A percentile compares a stretch with the other conserved stretches of the same genome.
Evolutionary conservation across 192 early-diverging fungal genomes (phyloP).

Genomic region (Funneliformis mosseae): DNA sequence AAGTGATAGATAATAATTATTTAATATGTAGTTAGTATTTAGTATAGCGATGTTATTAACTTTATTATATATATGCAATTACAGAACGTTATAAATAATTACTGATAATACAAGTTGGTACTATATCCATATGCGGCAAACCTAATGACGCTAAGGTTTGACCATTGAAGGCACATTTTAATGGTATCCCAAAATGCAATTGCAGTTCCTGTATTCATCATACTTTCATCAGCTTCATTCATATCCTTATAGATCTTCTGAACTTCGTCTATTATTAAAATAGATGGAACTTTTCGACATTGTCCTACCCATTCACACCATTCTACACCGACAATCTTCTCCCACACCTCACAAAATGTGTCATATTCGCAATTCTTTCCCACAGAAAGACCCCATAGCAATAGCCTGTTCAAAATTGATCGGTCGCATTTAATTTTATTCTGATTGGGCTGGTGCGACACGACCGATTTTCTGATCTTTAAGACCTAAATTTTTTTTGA

Average conservation of each 20-base stretch:
- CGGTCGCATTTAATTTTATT: no score
- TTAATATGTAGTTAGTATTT: no score
- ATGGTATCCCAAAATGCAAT: constrained; percentile 22
- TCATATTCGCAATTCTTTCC: background rate
- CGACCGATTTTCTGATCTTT: no score
- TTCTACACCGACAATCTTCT: background rate
- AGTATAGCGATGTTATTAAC: no score
- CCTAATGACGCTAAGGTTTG: background rate
- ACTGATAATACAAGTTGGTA: no score
- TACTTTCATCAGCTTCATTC: background rate
- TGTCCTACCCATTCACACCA: constrained; percentile 20
- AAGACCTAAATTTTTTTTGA: no score
- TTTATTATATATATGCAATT: no score
- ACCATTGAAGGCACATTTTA: constrained; percentile 14
- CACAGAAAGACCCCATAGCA: constrained; percentile 13
- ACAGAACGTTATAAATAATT: no score
- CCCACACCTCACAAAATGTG: constrained; percentile 11
- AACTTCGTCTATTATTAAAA: constrained; percentile 32
- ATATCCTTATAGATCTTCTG: constrained; percentile 20
- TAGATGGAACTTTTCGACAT: constrained; percentile 14
- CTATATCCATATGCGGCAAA: constrained; percentile 34
- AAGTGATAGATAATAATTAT: no score
- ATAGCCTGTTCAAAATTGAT: no score
- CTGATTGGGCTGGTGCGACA: no score
- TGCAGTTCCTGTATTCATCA: background rate